These are phyloP conservation scores for Ricinus communis DNA, from an alignment of 345 rosid species.

Conservation along the genomic window DNA sequence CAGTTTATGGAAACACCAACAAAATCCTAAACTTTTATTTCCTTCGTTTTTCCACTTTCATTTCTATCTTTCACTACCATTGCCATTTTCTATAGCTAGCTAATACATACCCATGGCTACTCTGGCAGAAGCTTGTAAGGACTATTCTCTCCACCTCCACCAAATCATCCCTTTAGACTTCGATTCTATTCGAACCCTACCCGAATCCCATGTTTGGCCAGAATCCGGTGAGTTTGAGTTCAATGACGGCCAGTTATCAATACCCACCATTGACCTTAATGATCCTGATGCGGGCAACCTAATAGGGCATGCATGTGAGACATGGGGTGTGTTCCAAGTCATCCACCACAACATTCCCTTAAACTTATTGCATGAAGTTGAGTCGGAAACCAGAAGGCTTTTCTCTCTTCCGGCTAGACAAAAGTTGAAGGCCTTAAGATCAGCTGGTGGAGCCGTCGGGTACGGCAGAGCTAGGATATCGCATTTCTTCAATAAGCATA, in stretches of 20 bases:
- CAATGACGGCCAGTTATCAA: constrained; percentile 14
- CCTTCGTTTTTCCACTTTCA: background rate
- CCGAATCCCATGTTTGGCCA: constrained; percentile 60
- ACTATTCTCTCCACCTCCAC: constrained; percentile 51
- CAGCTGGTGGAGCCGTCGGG: constrained; percentile 54
- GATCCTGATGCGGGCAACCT: constrained; percentile 40
- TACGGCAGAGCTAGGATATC: constrained; percentile 76
- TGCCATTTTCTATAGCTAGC: background rate
- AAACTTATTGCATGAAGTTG: constrained; percentile 45
- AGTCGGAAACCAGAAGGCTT: constrained; percentile 49
- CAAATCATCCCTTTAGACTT: constrained; percentile 56
- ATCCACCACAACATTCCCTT: constrained; percentile 57
- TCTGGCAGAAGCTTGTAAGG: constrained; percentile 51
- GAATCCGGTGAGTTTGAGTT: constrained; percentile 18
- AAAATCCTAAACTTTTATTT: background rate
- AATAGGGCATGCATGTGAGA: constrained; percentile 55
- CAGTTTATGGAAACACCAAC: background rate
- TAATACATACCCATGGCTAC: constrained; percentile 35
- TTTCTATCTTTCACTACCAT: background rate
- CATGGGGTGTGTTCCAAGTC: constrained; percentile 77
- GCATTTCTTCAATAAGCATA: constrained; percentile 57
- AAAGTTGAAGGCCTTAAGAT: constrained; percentile 57
- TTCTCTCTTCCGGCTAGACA: constrained; percentile 61
- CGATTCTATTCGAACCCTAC: constrained; percentile 40
- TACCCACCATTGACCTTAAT: constrained; percentile 59